phyloP scores from a whole-genome alignment of 805 yeast genomes.

The Starmerella bombi region DNA sequence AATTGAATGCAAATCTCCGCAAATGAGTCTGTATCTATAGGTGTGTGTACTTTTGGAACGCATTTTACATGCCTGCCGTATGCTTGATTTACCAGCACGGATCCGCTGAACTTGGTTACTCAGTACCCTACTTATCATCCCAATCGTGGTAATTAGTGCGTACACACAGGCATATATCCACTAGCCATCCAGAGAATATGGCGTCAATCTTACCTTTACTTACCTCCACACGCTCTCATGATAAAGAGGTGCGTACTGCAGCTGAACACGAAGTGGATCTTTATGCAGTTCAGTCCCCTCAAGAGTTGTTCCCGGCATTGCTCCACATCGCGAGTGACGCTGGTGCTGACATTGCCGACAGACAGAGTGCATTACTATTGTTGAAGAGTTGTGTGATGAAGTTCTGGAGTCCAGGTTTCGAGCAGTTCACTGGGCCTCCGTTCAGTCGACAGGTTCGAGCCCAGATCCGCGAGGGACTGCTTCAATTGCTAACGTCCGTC shows the following conservation, averaged over 20 bases:
- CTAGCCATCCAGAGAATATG: too few species aligned
- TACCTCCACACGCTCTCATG: conserved; percentile 13
- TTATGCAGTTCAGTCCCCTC: conserved; percentile 6
- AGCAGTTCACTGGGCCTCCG: conserved; percentile 56
- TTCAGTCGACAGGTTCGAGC: conserved; percentile 41
- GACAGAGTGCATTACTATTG: conserved; percentile 39
- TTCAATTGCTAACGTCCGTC: conserved; percentile 36
- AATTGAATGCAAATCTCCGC: too few species aligned
- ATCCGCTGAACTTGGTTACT: too few species aligned
- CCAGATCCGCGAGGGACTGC: conserved; percentile 37
- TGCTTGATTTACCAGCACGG: too few species aligned
- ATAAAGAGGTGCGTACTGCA: conserved; percentile 3
- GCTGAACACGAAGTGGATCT: conserved; percentile 12
- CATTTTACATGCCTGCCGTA: too few species aligned
- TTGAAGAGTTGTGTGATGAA: conserved; percentile 54
- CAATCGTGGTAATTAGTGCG: too few species aligned
- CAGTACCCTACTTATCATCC: too few species aligned
- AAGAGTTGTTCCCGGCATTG: conserved; percentile 13
- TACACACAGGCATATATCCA: too few species aligned
- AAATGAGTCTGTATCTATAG: too few species aligned
- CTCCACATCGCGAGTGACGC: conserved; percentile 10
- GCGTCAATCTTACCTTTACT: conserved; percentile 7
- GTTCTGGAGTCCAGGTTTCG: conserved; percentile 77
- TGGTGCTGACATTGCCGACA: conserved; percentile 34
- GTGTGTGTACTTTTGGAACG: too few species aligned